Evolutionary conservation across 805 yeast species (phyloP).

Genomic region (Saccharomycopsis selenospora): DNA sequence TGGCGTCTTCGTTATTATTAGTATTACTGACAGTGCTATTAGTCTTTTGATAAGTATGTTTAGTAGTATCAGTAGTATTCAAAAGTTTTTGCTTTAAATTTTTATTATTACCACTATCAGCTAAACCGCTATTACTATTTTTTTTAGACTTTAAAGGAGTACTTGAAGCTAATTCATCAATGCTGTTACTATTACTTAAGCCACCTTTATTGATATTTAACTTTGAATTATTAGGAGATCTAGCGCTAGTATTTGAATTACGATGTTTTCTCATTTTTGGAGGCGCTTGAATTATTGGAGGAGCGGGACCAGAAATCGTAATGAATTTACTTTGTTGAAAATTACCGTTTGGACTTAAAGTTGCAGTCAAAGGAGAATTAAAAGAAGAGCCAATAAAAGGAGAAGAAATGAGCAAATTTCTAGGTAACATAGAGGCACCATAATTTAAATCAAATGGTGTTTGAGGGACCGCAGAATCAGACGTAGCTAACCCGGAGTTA

Average conservation of each 20-base stretch:
- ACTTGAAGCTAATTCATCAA: neutral
- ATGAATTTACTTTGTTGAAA: conserved; percentile 10
- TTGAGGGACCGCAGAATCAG: conserved; percentile 30
- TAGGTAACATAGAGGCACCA: conserved; percentile 56
- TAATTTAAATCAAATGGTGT: conserved; percentile 56
- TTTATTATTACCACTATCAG: neutral
- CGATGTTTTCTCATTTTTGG: conserved; percentile 14
- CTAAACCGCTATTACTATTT: neutral
- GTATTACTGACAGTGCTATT: neutral
- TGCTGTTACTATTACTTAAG: neutral
- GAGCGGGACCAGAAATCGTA: conserved; percentile 19
- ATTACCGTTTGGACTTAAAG: conserved; percentile 13
- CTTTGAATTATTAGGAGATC: neutral
- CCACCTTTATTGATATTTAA: neutral
- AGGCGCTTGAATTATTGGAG: conserved; percentile 18
- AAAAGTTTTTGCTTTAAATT: neutral
- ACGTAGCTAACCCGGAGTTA: neutral
- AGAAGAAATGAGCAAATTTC: conserved; percentile 52
- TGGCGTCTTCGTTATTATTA: neutral
- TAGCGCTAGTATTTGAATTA: neutral
- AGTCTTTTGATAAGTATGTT: too few relatives aligned
- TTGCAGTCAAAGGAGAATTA: conserved; percentile 17
- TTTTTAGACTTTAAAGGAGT: neutral
- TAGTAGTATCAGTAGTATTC: neutral
- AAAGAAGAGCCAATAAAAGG: conserved; percentile 35